A percentile compares a stretch with the other conserved stretches of the same genome.
Evolutionary conservation across 306 rosid species (phyloP).

Genomic region (Vicia faba): DNA sequence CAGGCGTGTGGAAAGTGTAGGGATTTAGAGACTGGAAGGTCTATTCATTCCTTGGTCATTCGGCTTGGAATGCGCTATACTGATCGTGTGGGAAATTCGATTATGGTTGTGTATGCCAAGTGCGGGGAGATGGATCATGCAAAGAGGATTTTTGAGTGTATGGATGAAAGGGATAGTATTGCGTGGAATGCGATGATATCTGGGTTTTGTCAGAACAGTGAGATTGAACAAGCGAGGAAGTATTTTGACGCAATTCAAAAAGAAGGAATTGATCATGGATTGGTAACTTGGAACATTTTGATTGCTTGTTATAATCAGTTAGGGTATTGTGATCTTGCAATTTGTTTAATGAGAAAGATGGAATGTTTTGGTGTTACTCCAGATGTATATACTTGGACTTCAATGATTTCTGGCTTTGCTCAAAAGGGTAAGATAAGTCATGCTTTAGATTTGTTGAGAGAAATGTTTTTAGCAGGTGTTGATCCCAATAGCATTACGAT

Average conservation of each 20-base stretch:
- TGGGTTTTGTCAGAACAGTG: conserved; percentile 70
- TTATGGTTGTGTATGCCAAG: conserved; percentile 70
- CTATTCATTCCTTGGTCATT: conserved; percentile 73
- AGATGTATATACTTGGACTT: conserved; percentile 96
- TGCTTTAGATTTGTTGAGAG: conserved; percentile 68
- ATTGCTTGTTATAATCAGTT: conserved; percentile 68
- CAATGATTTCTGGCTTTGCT: conserved; percentile 88
- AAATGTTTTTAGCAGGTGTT: conserved; percentile 64
- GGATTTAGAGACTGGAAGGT: conserved; percentile 53
- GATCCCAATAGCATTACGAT: conserved; percentile 73
- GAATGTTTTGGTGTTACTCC: conserved; percentile 64
- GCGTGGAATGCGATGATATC: conserved; percentile 76
- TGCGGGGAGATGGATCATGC: conserved; percentile 66
- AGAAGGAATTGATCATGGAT: conserved; percentile 60
- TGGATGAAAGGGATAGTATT: conserved; percentile 63
- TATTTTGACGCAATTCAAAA: conserved; percentile 64
- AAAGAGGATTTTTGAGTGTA: conserved; percentile 57
- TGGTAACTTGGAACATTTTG: conserved; percentile 86
- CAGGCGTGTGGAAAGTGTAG: conserved; percentile 75
- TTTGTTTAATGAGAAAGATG: conserved; percentile 85
- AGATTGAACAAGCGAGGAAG: conserved; percentile 56
- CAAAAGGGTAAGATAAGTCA: conserved; percentile 58
- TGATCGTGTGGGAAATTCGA: conserved; percentile 54
- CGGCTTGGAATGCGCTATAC: conserved; percentile 50
- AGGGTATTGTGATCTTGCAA: conserved; percentile 68